These are phyloP conservation scores for Periconia macrospinosa DNA, from an alignment of 2,329 filamentous ascomycete genomes.

Conservation along the genomic window DNA sequence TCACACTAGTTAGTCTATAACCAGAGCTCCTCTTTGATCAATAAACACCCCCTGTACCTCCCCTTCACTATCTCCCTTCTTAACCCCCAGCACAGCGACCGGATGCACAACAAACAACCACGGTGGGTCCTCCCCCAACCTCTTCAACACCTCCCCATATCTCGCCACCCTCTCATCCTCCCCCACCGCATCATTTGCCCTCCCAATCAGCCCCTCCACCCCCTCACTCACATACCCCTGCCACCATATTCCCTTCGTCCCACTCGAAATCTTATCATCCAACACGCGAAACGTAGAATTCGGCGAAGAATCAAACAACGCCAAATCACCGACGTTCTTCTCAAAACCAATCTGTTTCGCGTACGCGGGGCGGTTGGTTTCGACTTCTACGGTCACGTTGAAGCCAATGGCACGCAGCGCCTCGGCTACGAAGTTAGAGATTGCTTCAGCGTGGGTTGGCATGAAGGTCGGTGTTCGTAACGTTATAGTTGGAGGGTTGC, in stretches of 20 bases:
- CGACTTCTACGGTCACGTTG: constrained; percentile 1
- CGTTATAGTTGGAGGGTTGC: background rate
- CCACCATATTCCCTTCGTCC: constrained; percentile 4
- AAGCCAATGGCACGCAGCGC: constrained; percentile 2
- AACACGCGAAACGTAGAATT: constrained; percentile 7
- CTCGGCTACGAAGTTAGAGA: background rate
- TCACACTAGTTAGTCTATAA: no score
- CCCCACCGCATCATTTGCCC: no score
- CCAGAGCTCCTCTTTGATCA: no score
- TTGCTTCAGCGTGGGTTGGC: constrained; percentile 3
- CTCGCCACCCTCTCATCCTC: no score
- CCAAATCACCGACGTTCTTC: constrained; percentile 2
- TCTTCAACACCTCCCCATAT: no score
- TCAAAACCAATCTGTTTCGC: background rate
- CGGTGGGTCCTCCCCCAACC: no score
- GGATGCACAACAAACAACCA: no score
- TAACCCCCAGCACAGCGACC: no score
- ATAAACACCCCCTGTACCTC: no score
- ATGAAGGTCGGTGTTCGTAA: constrained; percentile 3
- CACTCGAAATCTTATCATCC: constrained; percentile 6
- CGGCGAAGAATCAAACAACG: constrained; percentile 4
- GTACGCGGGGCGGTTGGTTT: constrained; percentile 3
- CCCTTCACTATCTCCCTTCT: no score
- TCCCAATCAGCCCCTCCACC: background rate
- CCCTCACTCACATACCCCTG: constrained; percentile 1